Evolutionary conservation across 306 rosid genomes (phyloP).

Genomic region (Clitoria ternatea): DNA sequence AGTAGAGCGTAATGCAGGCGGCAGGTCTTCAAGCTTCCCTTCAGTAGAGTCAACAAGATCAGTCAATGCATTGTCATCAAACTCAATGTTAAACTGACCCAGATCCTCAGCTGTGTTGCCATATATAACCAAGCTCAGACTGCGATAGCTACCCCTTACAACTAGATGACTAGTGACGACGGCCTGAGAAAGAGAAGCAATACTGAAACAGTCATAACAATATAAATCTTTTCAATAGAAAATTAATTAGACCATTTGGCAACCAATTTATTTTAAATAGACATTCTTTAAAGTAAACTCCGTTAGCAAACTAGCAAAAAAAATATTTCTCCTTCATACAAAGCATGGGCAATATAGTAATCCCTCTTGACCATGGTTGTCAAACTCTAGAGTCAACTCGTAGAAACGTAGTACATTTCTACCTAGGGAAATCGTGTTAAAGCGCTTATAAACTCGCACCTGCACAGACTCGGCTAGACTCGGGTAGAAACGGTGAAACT

Average conservation of each 20-base stretch:
- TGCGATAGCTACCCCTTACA: conserved; percentile 97
- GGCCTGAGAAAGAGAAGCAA: conserved; percentile 56
- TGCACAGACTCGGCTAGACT: too few species aligned
- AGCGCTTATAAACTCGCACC: too few species aligned
- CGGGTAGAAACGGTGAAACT: too few species aligned
- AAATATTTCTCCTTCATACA: background rate
- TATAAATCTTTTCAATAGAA: background rate
- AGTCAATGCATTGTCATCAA: conserved; percentile 80
- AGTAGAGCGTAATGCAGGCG: conserved; percentile 70
- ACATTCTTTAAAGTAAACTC: background rate
- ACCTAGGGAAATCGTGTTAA: too few species aligned
- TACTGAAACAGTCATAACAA: background rate
- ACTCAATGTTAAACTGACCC: conserved; percentile 93
- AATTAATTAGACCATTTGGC: background rate
- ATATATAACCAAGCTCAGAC: conserved; percentile 88
- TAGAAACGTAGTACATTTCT: too few species aligned
- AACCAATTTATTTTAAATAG: background rate
- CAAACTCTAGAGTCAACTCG: too few species aligned
- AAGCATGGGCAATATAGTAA: conserved; percentile 9
- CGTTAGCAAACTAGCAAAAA: background rate
- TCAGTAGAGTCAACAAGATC: conserved; percentile 79
- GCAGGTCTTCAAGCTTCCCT: conserved; percentile 92
- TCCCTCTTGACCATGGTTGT: too few species aligned
- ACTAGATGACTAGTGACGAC: conserved; percentile 92
- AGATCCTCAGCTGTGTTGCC: conserved; percentile 97